phyloP scores from a whole-genome alignment of 768 basidiomycete genomes.

The Tulasnella sp. region DNA sequence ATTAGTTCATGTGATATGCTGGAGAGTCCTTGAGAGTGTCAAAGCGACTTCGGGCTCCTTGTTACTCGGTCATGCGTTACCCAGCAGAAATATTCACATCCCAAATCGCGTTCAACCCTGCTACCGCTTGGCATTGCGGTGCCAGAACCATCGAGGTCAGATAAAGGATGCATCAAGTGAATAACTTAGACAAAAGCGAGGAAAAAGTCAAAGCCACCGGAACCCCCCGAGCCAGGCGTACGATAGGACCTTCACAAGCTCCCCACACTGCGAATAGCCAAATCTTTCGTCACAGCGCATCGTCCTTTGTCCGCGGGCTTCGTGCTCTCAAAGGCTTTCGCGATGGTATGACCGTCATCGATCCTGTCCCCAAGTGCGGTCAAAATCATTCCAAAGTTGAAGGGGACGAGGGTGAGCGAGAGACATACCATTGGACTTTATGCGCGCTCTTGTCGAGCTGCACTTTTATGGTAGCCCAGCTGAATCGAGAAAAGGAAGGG shows the following conservation, averaged over 20 bases:
- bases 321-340: constrained; percentile 60
- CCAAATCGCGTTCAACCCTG: no score
- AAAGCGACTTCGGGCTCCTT: no score
- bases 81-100: no score
- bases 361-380: no score
- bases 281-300: constrained; percentile 56
- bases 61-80: no score
- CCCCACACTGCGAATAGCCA: constrained; percentile 58
- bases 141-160: no score
- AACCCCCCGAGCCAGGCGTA: not conserved
- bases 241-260: constrained; percentile 36
- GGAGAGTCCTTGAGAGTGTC: no score
- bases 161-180: no score
- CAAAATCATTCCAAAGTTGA: not conserved
- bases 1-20: no score
- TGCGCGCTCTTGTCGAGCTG: constrained; percentile 57
- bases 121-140: no score
- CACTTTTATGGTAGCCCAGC: constrained; percentile 89
- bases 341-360: constrained; percentile 70
- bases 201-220: not conserved
- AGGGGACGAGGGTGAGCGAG: not conserved
- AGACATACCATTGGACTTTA: constrained; percentile 61
- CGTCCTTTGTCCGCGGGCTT: constrained; percentile 68
- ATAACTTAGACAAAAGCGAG: not conserved
- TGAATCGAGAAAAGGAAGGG: constrained; percentile 82